Evolutionary conservation across 2,329 filamentous ascomycete genomes (phyloP), one percentile per base, ranked within the genome.

Genomic region (Claviceps digitariae): DNA sequence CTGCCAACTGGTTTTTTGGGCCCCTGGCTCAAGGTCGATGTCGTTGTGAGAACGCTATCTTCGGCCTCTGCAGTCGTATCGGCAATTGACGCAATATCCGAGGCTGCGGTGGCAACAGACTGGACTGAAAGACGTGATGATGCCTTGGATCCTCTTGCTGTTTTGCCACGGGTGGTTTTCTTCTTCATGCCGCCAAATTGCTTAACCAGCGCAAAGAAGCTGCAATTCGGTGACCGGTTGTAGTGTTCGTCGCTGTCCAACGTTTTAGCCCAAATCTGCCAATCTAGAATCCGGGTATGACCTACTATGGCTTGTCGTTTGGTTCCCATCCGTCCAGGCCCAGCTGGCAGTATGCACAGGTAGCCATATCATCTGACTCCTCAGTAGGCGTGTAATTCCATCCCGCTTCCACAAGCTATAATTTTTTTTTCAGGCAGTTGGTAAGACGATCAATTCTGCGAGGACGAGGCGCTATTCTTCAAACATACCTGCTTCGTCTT

Each of bases 301-400:
- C 85, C 69, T 67, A 90, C 83, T 86, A 79, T 56, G 93, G 93
- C 64, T 95, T 88, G 66, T 98, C 93, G 55, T 84, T 83, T 1
- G 86, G 84, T 64, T 97, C 93, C 93, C 94, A 98, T 7, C 90
- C 90, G 67, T 97, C 91, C 12, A 98, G 77, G 12, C 86, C 89
- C 17, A 97, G 72, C 54, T 86, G 82, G 71, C 93, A 98, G 69
- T 97, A 96, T 29, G 87, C 78, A 66, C 93, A 98, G 12, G 86
- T 93, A 10, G 88, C 87, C 71, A 91, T 87, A 67, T 98, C 93
- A 58, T 93, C 84, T 13, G 83, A 88, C 45, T 91, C 89, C 45
- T 80, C 72, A 6, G 82, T 87, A 0, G 93, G 90, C 25, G 90
- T 94, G 69, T 90, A 96, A 64, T 86, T 90, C 90, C 91, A 98